Evolutionary conservation across 805 yeast genomes (phyloP).

Genomic region (Wickerhamia fluorescens): DNA sequence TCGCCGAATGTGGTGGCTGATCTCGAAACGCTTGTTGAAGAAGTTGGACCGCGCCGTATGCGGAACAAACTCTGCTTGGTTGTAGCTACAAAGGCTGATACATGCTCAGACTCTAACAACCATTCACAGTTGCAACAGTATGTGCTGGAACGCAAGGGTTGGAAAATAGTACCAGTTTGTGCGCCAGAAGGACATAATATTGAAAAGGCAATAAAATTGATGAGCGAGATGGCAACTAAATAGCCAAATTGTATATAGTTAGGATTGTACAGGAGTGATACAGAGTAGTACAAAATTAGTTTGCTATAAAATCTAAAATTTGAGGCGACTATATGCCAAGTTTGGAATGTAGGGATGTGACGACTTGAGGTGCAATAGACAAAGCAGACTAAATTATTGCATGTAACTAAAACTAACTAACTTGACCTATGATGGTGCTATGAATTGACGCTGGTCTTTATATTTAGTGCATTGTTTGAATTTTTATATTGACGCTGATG

Average conservation of each 20-base stretch:
- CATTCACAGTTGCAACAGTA: conserved; percentile 39
- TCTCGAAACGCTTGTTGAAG: conserved; percentile 53
- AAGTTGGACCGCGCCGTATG: conserved; percentile 62
- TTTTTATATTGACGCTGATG: too few species aligned
- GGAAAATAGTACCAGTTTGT: conserved; percentile 82
- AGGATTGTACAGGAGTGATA: conserved; percentile 1
- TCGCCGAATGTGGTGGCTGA: conserved; percentile 60
- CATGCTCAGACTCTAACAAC: conserved; percentile 45
- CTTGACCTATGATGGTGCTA: too few species aligned
- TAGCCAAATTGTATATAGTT: too few species aligned
- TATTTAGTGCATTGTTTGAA: too few species aligned
- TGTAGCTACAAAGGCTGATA: conserved; percentile 93
- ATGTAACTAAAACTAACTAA: too few species aligned
- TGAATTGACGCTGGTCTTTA: too few species aligned
- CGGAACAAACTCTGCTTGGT: conserved; percentile 58
- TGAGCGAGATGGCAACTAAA: conserved; percentile 53
- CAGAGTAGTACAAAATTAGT: too few species aligned
- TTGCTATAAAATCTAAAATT: too few species aligned
- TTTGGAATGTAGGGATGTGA: too few species aligned
- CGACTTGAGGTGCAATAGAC: too few species aligned
- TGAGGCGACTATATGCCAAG: too few species aligned
- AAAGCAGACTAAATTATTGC: too few species aligned
- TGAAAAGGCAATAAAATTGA: conserved; percentile 58
- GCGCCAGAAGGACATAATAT: conserved; percentile 69
- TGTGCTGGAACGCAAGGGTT: conserved; percentile 32